Evolutionary conservation across 2,329 filamentous ascomycete species (phyloP).

Genomic region (Xylariaceae sp.): DNA sequence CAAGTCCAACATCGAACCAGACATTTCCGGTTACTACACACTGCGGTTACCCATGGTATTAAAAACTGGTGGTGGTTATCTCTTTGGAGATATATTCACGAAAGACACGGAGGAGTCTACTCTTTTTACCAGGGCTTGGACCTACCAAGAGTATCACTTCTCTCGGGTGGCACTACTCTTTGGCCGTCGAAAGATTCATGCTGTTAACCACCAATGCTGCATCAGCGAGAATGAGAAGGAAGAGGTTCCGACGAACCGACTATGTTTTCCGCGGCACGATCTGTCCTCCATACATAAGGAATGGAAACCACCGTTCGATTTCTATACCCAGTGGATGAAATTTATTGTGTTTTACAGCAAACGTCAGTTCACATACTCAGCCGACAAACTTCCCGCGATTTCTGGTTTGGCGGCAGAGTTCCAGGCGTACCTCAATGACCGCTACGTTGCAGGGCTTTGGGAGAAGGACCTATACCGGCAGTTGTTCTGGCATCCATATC

Average conservation of each 20-base stretch:
- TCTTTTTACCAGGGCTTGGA: slow-evolving; percentile 9
- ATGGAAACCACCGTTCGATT: too few relatives aligned
- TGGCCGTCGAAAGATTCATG: background rate
- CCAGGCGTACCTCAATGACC: background rate
- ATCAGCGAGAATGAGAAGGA: background rate
- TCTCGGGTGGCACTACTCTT: background rate
- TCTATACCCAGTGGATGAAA: background rate
- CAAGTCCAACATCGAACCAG: background rate
- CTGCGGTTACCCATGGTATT: too few relatives aligned
- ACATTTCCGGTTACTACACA: background rate
- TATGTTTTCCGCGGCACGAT: too few relatives aligned
- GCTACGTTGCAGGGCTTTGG: slow-evolving; percentile 9
- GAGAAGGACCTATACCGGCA: slow-evolving; percentile 6
- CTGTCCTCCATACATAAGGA: too few relatives aligned
- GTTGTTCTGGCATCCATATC: slow-evolving; percentile 1
- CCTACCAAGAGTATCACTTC: background rate
- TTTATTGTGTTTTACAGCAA: background rate
- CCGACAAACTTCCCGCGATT: slow-evolving; percentile 7
- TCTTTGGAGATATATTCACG: too few relatives aligned
- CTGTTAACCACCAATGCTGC: background rate
- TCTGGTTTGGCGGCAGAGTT: slow-evolving; percentile 2
- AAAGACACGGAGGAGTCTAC: too few relatives aligned
- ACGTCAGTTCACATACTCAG: background rate
- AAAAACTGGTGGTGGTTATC: too few relatives aligned
- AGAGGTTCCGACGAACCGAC: too few relatives aligned